Evolutionary conservation across 192 early-diverging fungal genomes (phyloP).

Genomic region (Entomortierella beljakovae): DNA sequence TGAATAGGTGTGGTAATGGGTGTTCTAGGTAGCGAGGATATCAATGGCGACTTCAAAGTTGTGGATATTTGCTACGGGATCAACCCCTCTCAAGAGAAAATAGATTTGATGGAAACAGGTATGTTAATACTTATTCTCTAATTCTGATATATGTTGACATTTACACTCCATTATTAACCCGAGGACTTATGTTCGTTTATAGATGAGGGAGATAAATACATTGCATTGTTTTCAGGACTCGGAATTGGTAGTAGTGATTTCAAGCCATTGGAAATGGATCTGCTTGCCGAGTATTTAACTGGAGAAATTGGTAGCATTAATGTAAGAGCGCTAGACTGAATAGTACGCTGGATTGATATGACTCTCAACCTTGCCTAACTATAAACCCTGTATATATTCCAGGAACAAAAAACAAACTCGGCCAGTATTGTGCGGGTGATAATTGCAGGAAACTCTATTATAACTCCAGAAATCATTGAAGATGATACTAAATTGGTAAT

Average conservation of each 20-base stretch:
- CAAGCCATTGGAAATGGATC: slow-evolving; percentile 69
- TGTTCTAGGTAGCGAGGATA: slow-evolving; percentile 82
- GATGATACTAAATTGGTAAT: slow-evolving; percentile 48
- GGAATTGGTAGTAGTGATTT: slow-evolving; percentile 66
- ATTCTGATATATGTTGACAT: too few relatives aligned
- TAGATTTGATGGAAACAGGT: slow-evolving; percentile 52
- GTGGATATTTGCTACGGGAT: slow-evolving; percentile 84
- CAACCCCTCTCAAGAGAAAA: slow-evolving; percentile 63
- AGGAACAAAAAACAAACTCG: slow-evolving; percentile 69
- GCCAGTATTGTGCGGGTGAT: slow-evolving; percentile 78
- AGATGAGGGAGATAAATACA: slow-evolving; percentile 65
- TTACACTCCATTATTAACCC: too few relatives aligned
- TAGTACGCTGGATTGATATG: neutral
- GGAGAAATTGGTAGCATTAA: slow-evolving; percentile 74
- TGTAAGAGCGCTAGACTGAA: slow-evolving; percentile 35
- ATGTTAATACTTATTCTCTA: neutral
- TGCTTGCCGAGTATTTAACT: slow-evolving; percentile 82
- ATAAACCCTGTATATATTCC: neutral
- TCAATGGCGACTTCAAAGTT: slow-evolving; percentile 85
- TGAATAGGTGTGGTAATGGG: slow-evolving; percentile 77
- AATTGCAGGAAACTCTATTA: slow-evolving; percentile 79
- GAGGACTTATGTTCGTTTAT: neutral
- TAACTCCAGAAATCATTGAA: slow-evolving; percentile 47
- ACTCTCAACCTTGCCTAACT: neutral
- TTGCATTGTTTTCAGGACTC: slow-evolving; percentile 89